A percentile compares a stretch with the other conserved stretches of the same genome.
These are phyloP conservation scores for Sporormia fimetaria DNA, from an alignment of 495 filamentous ascomycete species.

Conservation along the genomic window DNA sequence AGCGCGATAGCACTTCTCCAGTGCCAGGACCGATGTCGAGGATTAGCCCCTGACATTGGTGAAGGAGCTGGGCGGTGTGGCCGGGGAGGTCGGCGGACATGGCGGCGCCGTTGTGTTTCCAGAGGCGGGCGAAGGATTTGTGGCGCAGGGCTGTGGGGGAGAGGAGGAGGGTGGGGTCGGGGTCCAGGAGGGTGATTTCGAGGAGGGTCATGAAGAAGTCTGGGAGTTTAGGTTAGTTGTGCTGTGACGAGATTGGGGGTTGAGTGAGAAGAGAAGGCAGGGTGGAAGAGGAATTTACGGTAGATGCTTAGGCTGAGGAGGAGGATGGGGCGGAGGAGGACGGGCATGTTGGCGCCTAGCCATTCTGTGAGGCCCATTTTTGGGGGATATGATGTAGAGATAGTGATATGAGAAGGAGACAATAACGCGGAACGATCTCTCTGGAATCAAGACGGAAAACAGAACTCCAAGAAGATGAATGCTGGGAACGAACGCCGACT, in stretches of 20 bases:
- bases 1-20: conserved; percentile 25
- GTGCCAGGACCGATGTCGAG: conserved; percentile 36
- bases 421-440: not conserved
- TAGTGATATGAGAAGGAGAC: not conserved
- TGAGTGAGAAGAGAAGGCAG: not conserved
- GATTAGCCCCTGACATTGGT: conserved; percentile 19
- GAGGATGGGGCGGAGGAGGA: conserved; percentile 13
- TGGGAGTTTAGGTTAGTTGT: conserved; percentile 5
- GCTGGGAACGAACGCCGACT: no score
- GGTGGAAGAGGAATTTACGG: conserved; percentile 8
- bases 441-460: no score
- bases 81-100: conserved; percentile 27
- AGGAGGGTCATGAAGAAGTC: conserved; percentile 22
- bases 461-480: no score
- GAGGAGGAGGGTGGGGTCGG: conserved; percentile 10
- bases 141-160: conserved; percentile 13
- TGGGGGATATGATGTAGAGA: not conserved
- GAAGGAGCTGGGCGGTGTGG: conserved; percentile 15
- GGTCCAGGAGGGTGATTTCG: conserved; percentile 13
- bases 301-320: conserved; percentile 12
- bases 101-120: conserved; percentile 16
- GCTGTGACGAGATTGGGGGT: not conserved
- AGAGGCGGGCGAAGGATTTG: conserved; percentile 21
- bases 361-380: conserved; percentile 9
- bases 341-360: conserved; percentile 8